A percentile compares a stretch with the other conserved stretches of the same genome.
Evolutionary conservation across 1,284 basidiomycete species (phyloP).

Genomic region (Apiotrichum porosum): DNA sequence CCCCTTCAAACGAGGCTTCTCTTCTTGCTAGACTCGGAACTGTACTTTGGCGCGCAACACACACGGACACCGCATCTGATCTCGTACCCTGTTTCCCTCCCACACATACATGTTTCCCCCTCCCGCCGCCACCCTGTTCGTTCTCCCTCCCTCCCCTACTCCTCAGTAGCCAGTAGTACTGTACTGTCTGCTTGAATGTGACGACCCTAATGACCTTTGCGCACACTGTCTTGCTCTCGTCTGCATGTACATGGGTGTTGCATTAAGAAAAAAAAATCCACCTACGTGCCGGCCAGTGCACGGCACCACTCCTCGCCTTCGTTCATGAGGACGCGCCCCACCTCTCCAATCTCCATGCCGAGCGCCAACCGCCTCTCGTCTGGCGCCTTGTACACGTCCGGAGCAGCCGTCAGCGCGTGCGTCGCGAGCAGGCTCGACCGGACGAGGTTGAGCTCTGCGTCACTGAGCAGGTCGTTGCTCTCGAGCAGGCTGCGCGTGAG

Average conservation of each 20-base stretch:
- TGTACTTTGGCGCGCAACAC: background rate
- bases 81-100: background rate
- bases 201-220: constrained; percentile 3
- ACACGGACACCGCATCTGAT: too few relatives aligned
- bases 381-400: constrained; percentile 26
- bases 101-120: too few relatives aligned
- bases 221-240: too few relatives aligned
- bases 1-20: background rate
- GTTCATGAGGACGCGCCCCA: constrained; percentile 47
- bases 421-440: constrained; percentile 36
- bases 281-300: constrained; percentile 36
- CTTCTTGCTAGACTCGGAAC: background rate
- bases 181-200: background rate
- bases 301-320: constrained; percentile 47
- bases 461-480: constrained; percentile 33
- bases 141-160: background rate
- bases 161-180: background rate
- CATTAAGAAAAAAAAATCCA: too few relatives aligned
- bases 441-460: constrained; percentile 41
- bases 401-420: constrained; percentile 40
- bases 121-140: too few relatives aligned
- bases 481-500: constrained; percentile 40
- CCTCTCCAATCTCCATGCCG: constrained; percentile 49
- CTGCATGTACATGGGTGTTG: too few relatives aligned
- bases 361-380: constrained; percentile 46